Base-by-base conservation (phyloP, 495 filamentous ascomycete genomes). In the Halenospora varia region DNA sequence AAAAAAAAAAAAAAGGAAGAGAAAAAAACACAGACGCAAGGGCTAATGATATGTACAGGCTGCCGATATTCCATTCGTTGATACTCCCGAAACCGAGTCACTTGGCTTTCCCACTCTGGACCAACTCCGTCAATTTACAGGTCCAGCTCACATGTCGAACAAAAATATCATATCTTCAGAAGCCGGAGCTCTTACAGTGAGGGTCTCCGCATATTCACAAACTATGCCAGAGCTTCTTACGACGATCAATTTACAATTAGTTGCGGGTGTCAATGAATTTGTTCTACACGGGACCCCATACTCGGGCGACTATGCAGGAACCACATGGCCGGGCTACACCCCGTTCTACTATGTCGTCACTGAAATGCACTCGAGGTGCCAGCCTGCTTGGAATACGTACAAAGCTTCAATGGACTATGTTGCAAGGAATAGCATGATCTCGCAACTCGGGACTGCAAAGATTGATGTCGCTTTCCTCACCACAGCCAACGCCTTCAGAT, bases 301-400 rank as follows among this genome's bases (percentile, higher is more conserved):
- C 40, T 67, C 68, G 2, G 74, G 72, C 1, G 59, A 71, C 9
- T 35, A 35, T 13, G 29, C 29, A 13, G 68, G 67, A 10, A 79
- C 73, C 0, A 77, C 71, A 0, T 82, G 77, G 75, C 75, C 76
- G 0, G 75, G 77, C 1, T 77, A 74, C 58, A 76, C 75, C 25
- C 61, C 78, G 0, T 77, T 79, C 55, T 51, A 50, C 11, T 79
- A 74, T 59, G 25, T 66, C 3, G 79, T 76, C 58, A 68, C 71
- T 10, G 75, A 75, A 41, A 68, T 75, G 63, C 73, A 74, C 64
- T 71, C 69, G 6, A 64, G 66, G 2, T 66, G 70, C 10, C 74
- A 76, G 62, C 77, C 76, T 9, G 68, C 68, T 0, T 82, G 76
- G 75, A 58, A 69, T 18, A 64, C 75, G 46, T 63, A 75, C 26